phyloP scores from a whole-genome alignment of 1,284 basidiomycete genomes.

The Sporisorium graminicola region DNA sequence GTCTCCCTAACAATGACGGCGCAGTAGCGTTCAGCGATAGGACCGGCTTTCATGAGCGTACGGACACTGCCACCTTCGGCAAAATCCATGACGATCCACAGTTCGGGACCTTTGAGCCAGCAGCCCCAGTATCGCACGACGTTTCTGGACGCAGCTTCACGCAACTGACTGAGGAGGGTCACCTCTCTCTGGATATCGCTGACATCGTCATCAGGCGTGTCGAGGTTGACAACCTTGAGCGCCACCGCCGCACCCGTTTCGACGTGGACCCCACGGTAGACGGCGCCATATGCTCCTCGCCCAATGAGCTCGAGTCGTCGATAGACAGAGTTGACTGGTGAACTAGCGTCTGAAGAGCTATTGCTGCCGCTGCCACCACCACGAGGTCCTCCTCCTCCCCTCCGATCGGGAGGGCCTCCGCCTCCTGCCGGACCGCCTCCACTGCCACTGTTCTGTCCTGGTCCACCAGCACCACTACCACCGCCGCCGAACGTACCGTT shows the following conservation, averaged over 20 bases:
- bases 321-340: conserved; percentile 54
- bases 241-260: conserved; percentile 88
- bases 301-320: conserved; percentile 65
- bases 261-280: conserved; percentile 75
- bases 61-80: conserved; percentile 95
- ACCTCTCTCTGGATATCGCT: conserved; percentile 97
- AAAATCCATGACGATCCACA: conserved; percentile 99
- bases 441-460: conserved; percentile 13
- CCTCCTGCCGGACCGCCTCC: conserved; percentile 41
- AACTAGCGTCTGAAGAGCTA: conserved; percentile 15
- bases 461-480: conserved; percentile 3
- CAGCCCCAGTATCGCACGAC: conserved; percentile 97
- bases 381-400: conserved; percentile 14
- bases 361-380: conserved; percentile 22
- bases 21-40: conserved; percentile 88
- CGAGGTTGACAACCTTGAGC: conserved; percentile 98
- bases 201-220: conserved; percentile 91
- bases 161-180: conserved; percentile 87
- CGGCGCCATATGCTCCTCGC: conserved; percentile 67
- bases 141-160: conserved; percentile 82
- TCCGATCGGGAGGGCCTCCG: conserved; percentile 39
- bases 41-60: conserved; percentile 82
- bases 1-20: conserved; percentile 90
- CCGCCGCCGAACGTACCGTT: conserved; percentile 15
- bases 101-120: conserved; percentile 90